Evolutionary conservation across 176 grass and related monocot genomes (phyloP).

Genomic region (Cenchrus purpureus): DNA sequence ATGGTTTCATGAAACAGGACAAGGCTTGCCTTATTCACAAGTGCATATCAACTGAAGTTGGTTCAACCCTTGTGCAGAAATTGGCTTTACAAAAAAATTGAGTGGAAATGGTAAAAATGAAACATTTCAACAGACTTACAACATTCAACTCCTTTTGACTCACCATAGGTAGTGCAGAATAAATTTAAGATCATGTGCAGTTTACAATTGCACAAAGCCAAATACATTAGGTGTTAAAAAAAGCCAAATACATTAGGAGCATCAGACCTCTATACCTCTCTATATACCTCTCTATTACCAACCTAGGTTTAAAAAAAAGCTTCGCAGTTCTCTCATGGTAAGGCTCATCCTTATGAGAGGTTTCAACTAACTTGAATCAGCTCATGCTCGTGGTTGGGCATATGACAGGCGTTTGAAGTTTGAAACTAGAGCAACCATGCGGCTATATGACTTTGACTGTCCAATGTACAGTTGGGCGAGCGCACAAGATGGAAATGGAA

Average conservation of each 20-base stretch:
- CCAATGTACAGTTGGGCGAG: not conserved
- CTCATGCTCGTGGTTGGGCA: not conserved
- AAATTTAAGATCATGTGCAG: not conserved
- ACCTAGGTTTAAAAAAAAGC: slow-evolving; percentile 1
- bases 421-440: not conserved
- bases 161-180: not conserved
- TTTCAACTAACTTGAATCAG: slow-evolving; percentile 13
- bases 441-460: not conserved
- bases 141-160: not conserved
- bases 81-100: not conserved
- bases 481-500: not conserved
- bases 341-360: not conserved
- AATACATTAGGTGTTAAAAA: not conserved
- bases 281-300: not conserved
- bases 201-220: not conserved
- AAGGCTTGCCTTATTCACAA: not conserved
- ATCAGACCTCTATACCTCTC: not conserved
- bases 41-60: not conserved
- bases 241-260: not conserved
- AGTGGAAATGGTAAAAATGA: not conserved
- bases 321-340: not conserved
- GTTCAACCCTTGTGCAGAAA: not conserved
- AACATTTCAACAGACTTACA: not conserved
- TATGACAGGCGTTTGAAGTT: not conserved
- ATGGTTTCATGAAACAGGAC: not conserved